A percentile compares a stretch with the other conserved stretches of the same genome.
These are phyloP conservation scores for Collybiopsis confluens DNA, from an alignment of 768 basidiomycete species.

Conservation along the genomic window DNA sequence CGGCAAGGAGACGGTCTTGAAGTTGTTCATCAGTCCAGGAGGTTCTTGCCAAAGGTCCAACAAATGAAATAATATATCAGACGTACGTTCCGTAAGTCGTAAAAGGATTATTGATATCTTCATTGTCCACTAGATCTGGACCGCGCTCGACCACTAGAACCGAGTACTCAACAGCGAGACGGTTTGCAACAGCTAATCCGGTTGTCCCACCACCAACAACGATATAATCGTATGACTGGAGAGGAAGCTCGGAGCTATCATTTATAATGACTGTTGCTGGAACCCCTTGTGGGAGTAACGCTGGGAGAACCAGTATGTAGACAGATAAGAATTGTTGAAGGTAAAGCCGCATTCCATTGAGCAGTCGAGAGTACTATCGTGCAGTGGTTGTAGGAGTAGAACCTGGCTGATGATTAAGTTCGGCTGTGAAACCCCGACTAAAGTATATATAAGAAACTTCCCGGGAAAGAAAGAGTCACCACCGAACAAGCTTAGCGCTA, in stretches of 20 bases:
- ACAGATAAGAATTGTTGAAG: too few species aligned
- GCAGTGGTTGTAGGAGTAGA: too few species aligned
- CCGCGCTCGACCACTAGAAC: constrained; percentile 27
- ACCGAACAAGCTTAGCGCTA: too few species aligned
- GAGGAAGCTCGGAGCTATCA: constrained; percentile 5
- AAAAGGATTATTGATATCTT: constrained; percentile 9
- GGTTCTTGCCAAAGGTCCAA: too few species aligned
- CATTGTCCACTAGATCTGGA: constrained; percentile 14
- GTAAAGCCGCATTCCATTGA: too few species aligned
- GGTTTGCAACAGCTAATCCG: constrained; percentile 19
- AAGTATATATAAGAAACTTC: too few species aligned
- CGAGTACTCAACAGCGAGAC: neutral
- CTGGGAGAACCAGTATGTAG: neutral
- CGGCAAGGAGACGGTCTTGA: constrained; percentile 7
- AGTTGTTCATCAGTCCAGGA: neutral
- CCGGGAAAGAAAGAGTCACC: too few species aligned
- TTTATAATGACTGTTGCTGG: constrained; percentile 13
- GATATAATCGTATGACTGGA: constrained; percentile 13
- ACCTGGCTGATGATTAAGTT: too few species aligned
- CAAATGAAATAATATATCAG: neutral
- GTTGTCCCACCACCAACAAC: constrained; percentile 16
- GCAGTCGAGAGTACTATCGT: too few species aligned
- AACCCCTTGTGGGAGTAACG: neutral
- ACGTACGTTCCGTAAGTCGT: constrained; percentile 1
- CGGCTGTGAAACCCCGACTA: too few species aligned